phyloP scores from a whole-genome alignment of 179 eudicot species.

The Carnegiea gigantea region DNA sequence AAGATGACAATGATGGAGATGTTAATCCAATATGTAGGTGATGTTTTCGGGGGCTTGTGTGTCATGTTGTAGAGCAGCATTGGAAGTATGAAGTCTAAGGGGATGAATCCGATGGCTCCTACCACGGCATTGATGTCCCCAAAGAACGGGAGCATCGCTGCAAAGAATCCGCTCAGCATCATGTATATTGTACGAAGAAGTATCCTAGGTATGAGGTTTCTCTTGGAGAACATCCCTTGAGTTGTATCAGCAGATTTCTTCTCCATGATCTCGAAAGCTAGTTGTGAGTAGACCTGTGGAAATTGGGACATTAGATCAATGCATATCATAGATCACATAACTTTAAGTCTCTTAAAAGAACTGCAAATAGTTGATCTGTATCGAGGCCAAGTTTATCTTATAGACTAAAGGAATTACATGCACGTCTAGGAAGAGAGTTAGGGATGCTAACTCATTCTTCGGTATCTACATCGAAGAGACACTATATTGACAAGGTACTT shows the following conservation, averaged over 20 bases:
- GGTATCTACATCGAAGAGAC: neutral
- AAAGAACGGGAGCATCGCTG: conserved; percentile 86
- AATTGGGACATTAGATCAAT: neutral
- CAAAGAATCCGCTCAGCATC: conserved; percentile 64
- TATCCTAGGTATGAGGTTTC: conserved; percentile 83
- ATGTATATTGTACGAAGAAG: conserved; percentile 70
- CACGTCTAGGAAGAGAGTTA: neutral
- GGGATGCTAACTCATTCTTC: too few species aligned
- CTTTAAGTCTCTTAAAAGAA: neutral
- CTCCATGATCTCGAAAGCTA: conserved; percentile 93
- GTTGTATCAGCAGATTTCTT: conserved; percentile 78
- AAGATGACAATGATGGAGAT: conserved; percentile 57
- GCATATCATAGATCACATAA: neutral
- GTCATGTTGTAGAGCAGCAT: conserved; percentile 73
- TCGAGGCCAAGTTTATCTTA: neutral
- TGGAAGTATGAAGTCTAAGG: conserved; percentile 77
- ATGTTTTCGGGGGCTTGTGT: conserved; percentile 64
- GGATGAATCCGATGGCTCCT: conserved; percentile 82
- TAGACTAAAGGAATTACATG: too few species aligned
- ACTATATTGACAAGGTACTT: neutral
- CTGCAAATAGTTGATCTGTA: neutral
- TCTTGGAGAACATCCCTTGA: conserved; percentile 74
- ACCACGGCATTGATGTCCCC: conserved; percentile 76
- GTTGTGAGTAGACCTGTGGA: conserved; percentile 89
- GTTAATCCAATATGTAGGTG: conserved; percentile 55